Evolutionary conservation across 2,329 filamentous ascomycete genomes (phyloP).

Genomic region (Xylaria polymorpha): DNA sequence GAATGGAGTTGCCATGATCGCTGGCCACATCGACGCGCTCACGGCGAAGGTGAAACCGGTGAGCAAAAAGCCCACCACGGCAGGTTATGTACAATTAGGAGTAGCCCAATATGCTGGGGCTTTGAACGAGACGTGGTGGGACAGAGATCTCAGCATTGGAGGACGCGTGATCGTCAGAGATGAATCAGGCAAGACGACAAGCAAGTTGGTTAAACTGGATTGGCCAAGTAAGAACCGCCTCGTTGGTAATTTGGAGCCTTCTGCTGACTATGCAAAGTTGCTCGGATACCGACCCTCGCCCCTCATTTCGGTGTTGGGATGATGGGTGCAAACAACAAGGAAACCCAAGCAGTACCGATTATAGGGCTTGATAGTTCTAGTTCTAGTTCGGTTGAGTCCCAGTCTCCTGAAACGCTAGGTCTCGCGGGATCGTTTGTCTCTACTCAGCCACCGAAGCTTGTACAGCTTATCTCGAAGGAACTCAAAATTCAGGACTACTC

Average conservation of each 20-base stretch:
- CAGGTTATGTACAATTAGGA: constrained; percentile 88
- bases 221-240: constrained; percentile 74
- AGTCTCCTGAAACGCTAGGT: constrained; percentile 64
- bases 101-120: constrained; percentile 93
- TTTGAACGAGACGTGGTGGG: constrained; percentile 94
- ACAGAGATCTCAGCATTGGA: constrained; percentile 90
- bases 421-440: constrained; percentile 77
- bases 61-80: constrained; percentile 83
- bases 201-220: constrained; percentile 87
- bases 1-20: constrained; percentile 88
- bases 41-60: constrained; percentile 93
- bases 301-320: constrained; percentile 89
- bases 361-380: constrained; percentile 86
- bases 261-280: constrained; percentile 62
- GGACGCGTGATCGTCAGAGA: constrained; percentile 89
- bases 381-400: constrained; percentile 51
- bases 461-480: constrained; percentile 82
- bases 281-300: constrained; percentile 88
- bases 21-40: constrained; percentile 91
- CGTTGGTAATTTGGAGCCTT: neutral
- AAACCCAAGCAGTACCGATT: constrained; percentile 94
- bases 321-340: constrained; percentile 76
- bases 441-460: constrained; percentile 86
- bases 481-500: constrained; percentile 79
- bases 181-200: constrained; percentile 78